A percentile compares a stretch with the other conserved stretches of the same genome.
These are phyloP conservation scores for Codiaeum variegatum DNA, from an alignment of 441 rosid genomes.

Conservation along the genomic window DNA sequence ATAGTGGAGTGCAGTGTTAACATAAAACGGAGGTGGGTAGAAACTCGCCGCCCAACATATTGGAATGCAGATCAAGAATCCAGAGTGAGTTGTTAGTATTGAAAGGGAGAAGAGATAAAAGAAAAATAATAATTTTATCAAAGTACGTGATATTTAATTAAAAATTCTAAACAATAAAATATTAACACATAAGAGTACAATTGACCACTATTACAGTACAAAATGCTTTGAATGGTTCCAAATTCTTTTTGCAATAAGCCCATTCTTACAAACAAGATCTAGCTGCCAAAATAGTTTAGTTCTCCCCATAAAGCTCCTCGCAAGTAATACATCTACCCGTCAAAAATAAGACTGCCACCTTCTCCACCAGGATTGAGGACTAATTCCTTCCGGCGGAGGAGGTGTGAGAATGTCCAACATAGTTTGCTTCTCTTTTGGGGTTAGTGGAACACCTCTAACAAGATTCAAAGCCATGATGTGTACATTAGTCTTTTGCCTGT, in stretches of 20 bases:
- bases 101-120: no score
- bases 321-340: not conserved
- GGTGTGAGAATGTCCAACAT: slow-evolving; percentile 86
- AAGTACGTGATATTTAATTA: no score
- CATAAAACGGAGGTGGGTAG: slow-evolving; percentile 8
- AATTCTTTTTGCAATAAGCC: not conserved
- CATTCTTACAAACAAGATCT: not conserved
- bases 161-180: no score
- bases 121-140: no score
- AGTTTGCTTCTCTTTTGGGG: slow-evolving; percentile 78
- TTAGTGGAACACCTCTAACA: slow-evolving; percentile 73
- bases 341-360: not conserved
- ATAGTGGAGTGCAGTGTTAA: not conserved
- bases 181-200: no score
- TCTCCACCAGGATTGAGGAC: slow-evolving; percentile 27
- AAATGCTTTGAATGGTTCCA: not conserved
- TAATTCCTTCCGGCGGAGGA: slow-evolving; percentile 56
- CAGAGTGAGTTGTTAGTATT: no score
- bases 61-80: slow-evolving; percentile 18
- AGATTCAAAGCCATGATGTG: slow-evolving; percentile 85
- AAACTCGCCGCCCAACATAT: slow-evolving; percentile 14
- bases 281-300: not conserved
- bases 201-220: not conserved
- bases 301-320: not conserved
- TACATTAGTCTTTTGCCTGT: slow-evolving; percentile 66